Evolutionary conservation across 192 early-diverging fungal genomes (phyloP), one percentile per base, ranked within the genome.

Genomic region (Geranomyces michiganensis): DNA sequence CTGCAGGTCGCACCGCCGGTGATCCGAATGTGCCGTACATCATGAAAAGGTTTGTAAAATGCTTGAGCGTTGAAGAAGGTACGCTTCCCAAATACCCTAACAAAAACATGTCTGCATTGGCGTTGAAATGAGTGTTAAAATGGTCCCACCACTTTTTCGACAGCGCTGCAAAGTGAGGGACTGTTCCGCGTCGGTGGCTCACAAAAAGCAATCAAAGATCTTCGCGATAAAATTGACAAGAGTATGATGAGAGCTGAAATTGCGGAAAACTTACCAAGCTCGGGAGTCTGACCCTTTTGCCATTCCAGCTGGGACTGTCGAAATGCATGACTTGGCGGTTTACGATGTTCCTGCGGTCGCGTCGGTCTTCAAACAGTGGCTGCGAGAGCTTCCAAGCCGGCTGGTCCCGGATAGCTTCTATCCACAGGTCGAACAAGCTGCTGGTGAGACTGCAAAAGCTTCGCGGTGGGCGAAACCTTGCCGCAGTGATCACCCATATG

Each of bases 311-410:
- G 73, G 65, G 0, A 29, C 26, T 22, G 33, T 77, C 24, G 76
- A 82, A 33, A 68, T 82, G 8, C n/a, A 41, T 7, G 69, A 65
- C 13, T 53, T 74, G 17, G 65, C 63, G 21, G 62, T 33, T 17
- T 48, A 31, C 22, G 74, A 79, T 19, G 73, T 83, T 15, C 36
- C 72, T 19, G 56, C 73, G 15, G 76, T 83, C 17, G 76, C 82
- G 36, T 60, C 78, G 12, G 43, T 80, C 17, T 59, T 80, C 36
- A 83, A 83, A 62, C 77, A 79, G 43, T 83, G 78, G 78, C 36
- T 83, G n/a, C 66, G 82, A 15, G 82, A 83, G 0, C 65, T 83
- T 8, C 61, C 69, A 15, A 77, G 80, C 9, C 79, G 76, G 15
- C 27, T 83, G n/a, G 68, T 83, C 4, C 79, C 78, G 29, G 67